Conservation (phyloP, 352 stramenopile genomes). For the Globisporangium parvum region DNA sequence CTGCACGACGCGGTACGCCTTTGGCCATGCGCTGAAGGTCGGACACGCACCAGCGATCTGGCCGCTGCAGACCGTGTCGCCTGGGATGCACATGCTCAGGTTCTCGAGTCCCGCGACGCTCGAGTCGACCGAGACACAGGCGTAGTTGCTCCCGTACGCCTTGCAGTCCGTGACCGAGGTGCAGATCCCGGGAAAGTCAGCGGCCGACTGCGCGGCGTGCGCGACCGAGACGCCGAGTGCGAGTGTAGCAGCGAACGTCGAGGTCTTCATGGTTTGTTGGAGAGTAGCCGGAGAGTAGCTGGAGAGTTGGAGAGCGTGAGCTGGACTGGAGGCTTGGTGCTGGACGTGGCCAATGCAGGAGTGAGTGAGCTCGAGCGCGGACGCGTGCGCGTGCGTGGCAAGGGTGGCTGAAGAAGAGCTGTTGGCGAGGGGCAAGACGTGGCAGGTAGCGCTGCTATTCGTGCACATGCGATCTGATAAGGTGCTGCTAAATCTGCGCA, state of each 20-base stretch:
- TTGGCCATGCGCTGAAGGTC: constrained; percentile 69
- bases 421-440: too few relatives aligned
- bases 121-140: constrained; percentile 67
- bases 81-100: constrained; percentile 67
- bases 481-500: too few relatives aligned
- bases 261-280: constrained; percentile 13
- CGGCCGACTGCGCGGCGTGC: constrained; percentile 23
- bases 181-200: constrained; percentile 50
- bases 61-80: constrained; percentile 46
- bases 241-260: constrained; percentile 7
- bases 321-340: constrained; percentile 1
- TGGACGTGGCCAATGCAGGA: not conserved
- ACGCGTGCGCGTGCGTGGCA: too few relatives aligned
- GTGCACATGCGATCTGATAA: too few relatives aligned
- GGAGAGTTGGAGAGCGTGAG: not conserved
- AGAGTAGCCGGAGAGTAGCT: not conserved
- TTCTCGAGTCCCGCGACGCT: constrained; percentile 45
- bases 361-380: not conserved
- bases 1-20: constrained; percentile 60
- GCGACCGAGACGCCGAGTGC: constrained; percentile 4
- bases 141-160: constrained; percentile 49
- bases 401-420: too few relatives aligned
- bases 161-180: constrained; percentile 39
- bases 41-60: constrained; percentile 55
- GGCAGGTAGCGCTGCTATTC: too few relatives aligned